These are phyloP conservation scores for Boechera retrofracta DNA, from an alignment of 345 rosid species.

Conservation along the genomic window DNA sequence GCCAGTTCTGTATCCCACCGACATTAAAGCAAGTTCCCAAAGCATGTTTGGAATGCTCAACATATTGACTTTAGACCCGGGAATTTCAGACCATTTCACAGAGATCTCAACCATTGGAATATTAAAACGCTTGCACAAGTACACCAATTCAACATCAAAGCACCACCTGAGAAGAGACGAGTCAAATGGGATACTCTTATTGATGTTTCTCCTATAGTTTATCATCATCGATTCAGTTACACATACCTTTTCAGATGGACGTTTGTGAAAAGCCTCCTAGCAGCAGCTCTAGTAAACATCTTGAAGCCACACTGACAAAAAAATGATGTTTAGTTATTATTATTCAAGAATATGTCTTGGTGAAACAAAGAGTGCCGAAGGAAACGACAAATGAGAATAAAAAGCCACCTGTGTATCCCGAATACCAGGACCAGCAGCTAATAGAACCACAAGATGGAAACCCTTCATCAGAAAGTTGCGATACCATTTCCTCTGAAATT, in stretches of 20 bases:
- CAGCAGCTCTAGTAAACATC: conserved; percentile 99
- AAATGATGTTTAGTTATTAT: not conserved
- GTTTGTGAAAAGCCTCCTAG: conserved; percentile 87
- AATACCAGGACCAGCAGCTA: conserved; percentile 93
- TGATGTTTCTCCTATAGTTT: conserved; percentile 8
- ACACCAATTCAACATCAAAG: conserved; percentile 94
- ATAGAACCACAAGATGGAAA: conserved; percentile 86
- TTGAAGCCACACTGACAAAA: conserved; percentile 91
- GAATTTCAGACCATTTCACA: conserved; percentile 94
- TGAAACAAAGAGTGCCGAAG: conserved; percentile 21
- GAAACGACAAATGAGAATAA: not conserved
- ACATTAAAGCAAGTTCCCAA: conserved; percentile 95
- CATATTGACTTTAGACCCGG: conserved; percentile 91
- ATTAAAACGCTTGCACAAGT: conserved; percentile 77
- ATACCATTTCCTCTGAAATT: conserved; percentile 93
- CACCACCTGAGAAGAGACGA: conserved; percentile 76
- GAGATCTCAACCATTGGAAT: conserved; percentile 85
- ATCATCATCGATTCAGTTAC: not conserved
- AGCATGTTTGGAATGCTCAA: conserved; percentile 96
- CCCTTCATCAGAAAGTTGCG: conserved; percentile 98
- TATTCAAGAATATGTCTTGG: conserved; percentile 2
- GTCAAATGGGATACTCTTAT: not conserved
- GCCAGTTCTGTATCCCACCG: conserved; percentile 81
- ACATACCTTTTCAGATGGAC: conserved; percentile 82
- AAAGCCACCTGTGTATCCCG: conserved; percentile 89